phyloP scores from a whole-genome alignment of 2,329 filamentous ascomycete genomes.

The Nigrospora oryzae region DNA sequence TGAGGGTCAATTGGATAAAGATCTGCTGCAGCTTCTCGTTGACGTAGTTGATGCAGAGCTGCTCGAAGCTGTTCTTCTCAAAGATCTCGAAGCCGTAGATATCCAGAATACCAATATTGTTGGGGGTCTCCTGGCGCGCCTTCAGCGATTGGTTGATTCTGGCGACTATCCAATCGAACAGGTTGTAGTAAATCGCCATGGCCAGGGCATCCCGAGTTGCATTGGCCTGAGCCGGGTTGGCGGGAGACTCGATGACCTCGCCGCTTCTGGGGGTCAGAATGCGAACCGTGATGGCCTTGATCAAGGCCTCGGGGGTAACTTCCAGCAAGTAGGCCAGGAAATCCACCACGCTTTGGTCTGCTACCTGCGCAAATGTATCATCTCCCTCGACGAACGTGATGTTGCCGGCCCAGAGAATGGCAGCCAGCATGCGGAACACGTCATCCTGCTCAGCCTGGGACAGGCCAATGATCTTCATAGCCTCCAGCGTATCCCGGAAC shows the following conservation, averaged over 20 bases:
- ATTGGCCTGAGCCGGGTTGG: constrained; percentile 79
- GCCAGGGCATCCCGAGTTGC: constrained; percentile 85
- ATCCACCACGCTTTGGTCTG: constrained; percentile 84
- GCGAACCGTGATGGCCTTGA: constrained; percentile 82
- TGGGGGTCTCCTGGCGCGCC: constrained; percentile 64
- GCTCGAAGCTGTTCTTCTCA: constrained; percentile 97
- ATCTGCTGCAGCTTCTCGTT: constrained; percentile 99
- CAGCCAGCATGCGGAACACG: constrained; percentile 90
- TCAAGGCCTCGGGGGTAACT: constrained; percentile 69
- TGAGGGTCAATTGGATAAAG: constrained; percentile 94
- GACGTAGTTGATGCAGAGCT: constrained; percentile 99
- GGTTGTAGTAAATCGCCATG: constrained; percentile 94
- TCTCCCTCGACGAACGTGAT: constrained; percentile 87
- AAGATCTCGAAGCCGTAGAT: constrained; percentile 99
- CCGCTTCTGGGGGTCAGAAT: constrained; percentile 65
- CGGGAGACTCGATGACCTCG: constrained; percentile 63
- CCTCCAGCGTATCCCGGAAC: constrained; percentile 81
- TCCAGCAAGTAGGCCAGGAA: constrained; percentile 92
- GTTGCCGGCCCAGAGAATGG: constrained; percentile 91
- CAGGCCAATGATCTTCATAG: constrained; percentile 91
- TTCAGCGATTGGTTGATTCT: constrained; percentile 84
- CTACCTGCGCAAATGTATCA: constrained; percentile 76
- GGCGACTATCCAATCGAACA: constrained; percentile 97
- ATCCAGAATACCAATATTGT: constrained; percentile 93
- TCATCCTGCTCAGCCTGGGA: constrained; percentile 84